phyloP scores from a whole-genome alignment of 495 filamentous ascomycete species.

The Penicillium steckii region DNA sequence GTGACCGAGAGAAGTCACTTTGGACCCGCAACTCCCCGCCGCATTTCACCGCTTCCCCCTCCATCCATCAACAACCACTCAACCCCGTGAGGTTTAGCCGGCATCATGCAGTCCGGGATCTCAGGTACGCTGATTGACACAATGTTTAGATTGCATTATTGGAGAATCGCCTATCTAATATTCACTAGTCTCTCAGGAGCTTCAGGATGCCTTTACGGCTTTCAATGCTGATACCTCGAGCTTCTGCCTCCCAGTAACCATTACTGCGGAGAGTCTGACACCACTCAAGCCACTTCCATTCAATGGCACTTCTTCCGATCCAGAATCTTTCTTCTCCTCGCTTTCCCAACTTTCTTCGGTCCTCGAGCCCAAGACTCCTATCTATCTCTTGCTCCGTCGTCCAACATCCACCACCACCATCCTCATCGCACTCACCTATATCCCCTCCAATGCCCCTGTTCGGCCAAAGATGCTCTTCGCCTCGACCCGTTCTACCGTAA shows the following conservation, averaged over 20 bases:
- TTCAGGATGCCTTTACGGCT: slow-evolving; percentile 74
- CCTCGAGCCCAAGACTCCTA: slow-evolving; percentile 70
- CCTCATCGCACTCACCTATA: slow-evolving; percentile 81
- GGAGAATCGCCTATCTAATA: slow-evolving; percentile 1
- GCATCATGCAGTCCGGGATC: slow-evolving; percentile 85
- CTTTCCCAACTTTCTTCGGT: slow-evolving; percentile 64
- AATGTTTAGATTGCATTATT: not conserved
- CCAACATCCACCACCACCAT: slow-evolving; percentile 45
- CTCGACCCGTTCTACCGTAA: slow-evolving; percentile 77
- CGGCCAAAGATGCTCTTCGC: slow-evolving; percentile 97
- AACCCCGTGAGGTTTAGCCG: slow-evolving; percentile 6
- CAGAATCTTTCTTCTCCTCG: slow-evolving; percentile 56
- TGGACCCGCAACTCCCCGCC: slow-evolving; percentile 3
- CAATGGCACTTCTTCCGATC: slow-evolving; percentile 40
- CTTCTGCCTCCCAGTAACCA: slow-evolving; percentile 81
- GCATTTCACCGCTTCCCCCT: slow-evolving; percentile 27
- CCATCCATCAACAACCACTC: slow-evolving; percentile 23
- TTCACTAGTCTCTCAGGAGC: slow-evolving; percentile 74
- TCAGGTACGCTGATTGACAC: slow-evolving; percentile 52
- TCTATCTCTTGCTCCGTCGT: slow-evolving; percentile 83
- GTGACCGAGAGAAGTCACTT: too few relatives aligned
- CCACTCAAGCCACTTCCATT: slow-evolving; percentile 61
- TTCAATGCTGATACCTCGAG: slow-evolving; percentile 62
- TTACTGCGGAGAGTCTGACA: slow-evolving; percentile 69
- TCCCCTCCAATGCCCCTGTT: slow-evolving; percentile 85